Conservation (phyloP, 441 rosid species). For the Iberis amara region DNA sequence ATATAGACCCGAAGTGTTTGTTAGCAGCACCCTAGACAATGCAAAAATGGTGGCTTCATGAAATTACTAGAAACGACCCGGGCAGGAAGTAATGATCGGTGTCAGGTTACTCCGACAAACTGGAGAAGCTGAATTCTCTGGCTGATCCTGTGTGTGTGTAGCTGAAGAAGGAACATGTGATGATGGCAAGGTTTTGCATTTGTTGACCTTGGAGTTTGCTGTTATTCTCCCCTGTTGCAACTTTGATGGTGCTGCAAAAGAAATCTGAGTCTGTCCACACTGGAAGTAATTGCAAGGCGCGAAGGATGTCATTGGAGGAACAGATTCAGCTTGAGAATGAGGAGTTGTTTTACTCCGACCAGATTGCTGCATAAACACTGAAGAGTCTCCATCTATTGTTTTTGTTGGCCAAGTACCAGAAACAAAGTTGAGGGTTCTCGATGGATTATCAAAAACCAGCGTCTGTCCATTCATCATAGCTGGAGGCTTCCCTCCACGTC, state of each 20-base stretch:
- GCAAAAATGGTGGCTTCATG: constrained; percentile 24
- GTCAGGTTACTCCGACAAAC: constrained; percentile 52
- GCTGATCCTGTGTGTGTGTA: constrained; percentile 27
- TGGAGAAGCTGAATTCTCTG: constrained; percentile 39
- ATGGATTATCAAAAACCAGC: constrained; percentile 43
- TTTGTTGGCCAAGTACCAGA: constrained; percentile 44
- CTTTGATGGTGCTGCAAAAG: constrained; percentile 36
- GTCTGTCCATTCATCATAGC: constrained; percentile 33
- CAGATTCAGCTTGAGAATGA: constrained; percentile 28
- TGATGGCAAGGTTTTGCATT: constrained; percentile 29
- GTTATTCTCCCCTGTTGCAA: constrained; percentile 31
- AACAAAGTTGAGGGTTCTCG: constrained; percentile 43
- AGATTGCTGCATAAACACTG: constrained; percentile 30
- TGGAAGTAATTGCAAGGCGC: constrained; percentile 24
- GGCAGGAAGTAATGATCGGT: constrained; percentile 37
- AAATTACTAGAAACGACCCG: constrained; percentile 39
- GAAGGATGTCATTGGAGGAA: constrained; percentile 29
- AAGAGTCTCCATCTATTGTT: constrained; percentile 25
- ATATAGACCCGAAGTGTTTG: no score
- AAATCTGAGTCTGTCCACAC: constrained; percentile 45
- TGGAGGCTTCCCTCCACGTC: constrained; percentile 33
- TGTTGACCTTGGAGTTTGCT: constrained; percentile 29
- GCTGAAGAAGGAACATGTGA: constrained; percentile 20
- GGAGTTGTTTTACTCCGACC: constrained; percentile 29
- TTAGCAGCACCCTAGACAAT: constrained; percentile 18